Percentiles rank a stretch among this genome's conserved stretches.
These are phyloP conservation scores for Metschnikowia arizonensis DNA, from an alignment of 805 yeast genomes.

Conservation along the genomic window DNA sequence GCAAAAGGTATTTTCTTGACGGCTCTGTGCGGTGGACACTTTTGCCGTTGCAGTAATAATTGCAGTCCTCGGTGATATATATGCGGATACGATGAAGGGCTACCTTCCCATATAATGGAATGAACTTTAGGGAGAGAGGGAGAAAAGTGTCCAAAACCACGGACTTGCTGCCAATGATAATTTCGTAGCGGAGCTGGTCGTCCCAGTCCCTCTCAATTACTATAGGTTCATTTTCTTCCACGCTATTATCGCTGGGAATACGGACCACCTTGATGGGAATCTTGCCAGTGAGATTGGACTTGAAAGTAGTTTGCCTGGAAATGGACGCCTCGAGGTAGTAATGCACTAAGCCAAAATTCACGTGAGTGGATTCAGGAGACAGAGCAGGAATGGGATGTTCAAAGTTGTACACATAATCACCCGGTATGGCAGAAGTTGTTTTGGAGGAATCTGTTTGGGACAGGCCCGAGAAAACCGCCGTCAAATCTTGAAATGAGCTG, in stretches of 20 bases:
- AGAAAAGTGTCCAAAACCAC: slow-evolving; percentile 77
- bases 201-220: slow-evolving; percentile 92
- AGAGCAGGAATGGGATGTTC: slow-evolving; percentile 83
- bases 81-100: slow-evolving; percentile 82
- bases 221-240: slow-evolving; percentile 91
- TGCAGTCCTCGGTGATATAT: slow-evolving; percentile 83
- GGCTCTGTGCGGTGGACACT: slow-evolving; percentile 94
- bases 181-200: slow-evolving; percentile 83
- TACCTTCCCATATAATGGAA: slow-evolving; percentile 79
- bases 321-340: slow-evolving; percentile 68
- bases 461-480: slow-evolving; percentile 21
- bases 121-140: slow-evolving; percentile 78
- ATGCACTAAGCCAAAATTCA: slow-evolving; percentile 75
- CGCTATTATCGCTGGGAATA: slow-evolving; percentile 69
- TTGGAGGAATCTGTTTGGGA: slow-evolving; percentile 39
- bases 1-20: slow-evolving; percentile 66
- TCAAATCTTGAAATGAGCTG: slow-evolving; percentile 23
- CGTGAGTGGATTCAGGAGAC: slow-evolving; percentile 73
- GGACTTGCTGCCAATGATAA: slow-evolving; percentile 84
- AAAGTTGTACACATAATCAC: slow-evolving; percentile 89
- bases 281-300: slow-evolving; percentile 63
- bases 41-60: slow-evolving; percentile 80
- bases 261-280: slow-evolving; percentile 66
- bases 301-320: slow-evolving; percentile 82
- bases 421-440: slow-evolving; percentile 42